Conservation (phyloP, 176 grass and related monocot genomes). For the Carex littledalei region DNA sequence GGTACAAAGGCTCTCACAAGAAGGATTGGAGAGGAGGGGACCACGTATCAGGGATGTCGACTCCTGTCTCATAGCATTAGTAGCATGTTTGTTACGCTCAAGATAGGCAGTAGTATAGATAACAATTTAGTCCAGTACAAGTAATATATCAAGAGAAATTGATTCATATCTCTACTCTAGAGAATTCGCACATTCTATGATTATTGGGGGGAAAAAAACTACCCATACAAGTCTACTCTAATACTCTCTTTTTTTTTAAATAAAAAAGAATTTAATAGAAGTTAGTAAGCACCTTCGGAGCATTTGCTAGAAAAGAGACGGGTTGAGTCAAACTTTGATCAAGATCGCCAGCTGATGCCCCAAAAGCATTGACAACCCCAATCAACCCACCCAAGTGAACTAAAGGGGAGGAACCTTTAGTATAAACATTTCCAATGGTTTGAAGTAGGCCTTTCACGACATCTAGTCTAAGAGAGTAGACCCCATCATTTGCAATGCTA, state of each 20-base stretch:
- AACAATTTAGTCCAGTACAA: background rate
- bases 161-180: background rate
- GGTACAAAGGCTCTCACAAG: constrained; percentile 58
- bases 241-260: background rate
- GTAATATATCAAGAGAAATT: background rate
- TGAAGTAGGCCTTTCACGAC: constrained; percentile 56
- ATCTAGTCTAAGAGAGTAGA: constrained; percentile 56
- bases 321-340: constrained; percentile 35
- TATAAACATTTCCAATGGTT: constrained; percentile 58
- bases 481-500: constrained; percentile 59
- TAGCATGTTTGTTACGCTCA: constrained; percentile 26
- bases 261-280: background rate
- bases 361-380: constrained; percentile 81
- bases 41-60: constrained; percentile 47
- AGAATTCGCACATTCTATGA: background rate
- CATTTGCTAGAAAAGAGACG: constrained; percentile 34
- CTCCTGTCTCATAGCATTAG: constrained; percentile 43
- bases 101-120: background rate
- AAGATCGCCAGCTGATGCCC: constrained; percentile 62
- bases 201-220: background rate
- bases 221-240: background rate
- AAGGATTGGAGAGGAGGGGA: constrained; percentile 57
- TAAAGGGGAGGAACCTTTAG: constrained; percentile 48
- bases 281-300: constrained; percentile 41
- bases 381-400: constrained; percentile 82